Conservation (phyloP, 768 basidiomycete genomes). For the Sarcomyxa edulis region DNA sequence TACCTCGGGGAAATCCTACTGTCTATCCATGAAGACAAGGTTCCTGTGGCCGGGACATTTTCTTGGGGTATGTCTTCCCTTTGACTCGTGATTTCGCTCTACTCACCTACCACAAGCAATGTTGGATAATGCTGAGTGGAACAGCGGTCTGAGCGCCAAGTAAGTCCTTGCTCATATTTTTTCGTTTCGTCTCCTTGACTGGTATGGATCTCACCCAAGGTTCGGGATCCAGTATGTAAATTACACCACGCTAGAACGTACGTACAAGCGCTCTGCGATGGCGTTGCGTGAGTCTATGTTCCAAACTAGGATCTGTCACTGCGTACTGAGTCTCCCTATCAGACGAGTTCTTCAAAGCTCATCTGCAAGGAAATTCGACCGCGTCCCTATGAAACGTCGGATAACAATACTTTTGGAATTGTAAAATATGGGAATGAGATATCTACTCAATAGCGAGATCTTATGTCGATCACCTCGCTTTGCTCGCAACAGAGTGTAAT, state of each 20-base stretch:
- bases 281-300: slow-evolving; percentile 28
- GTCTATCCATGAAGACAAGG: slow-evolving; percentile 44
- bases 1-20: slow-evolving; percentile 45
- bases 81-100: no score
- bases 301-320: no score
- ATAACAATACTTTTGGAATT: no score
- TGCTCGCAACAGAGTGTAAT: no score
- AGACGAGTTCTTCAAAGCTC: no score
- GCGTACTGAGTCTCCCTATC: no score
- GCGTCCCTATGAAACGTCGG: no score
- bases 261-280: slow-evolving; percentile 42
- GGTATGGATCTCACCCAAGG: slow-evolving; percentile 15
- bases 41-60: slow-evolving; percentile 40
- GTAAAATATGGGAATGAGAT: no score
- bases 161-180: slow-evolving; percentile 12
- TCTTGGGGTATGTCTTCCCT: slow-evolving; percentile 49
- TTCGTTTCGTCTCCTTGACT: background rate
- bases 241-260: slow-evolving; percentile 40
- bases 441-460: no score
- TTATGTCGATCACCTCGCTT: no score
- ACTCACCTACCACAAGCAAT: slow-evolving; percentile 37
- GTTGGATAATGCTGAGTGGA: slow-evolving; percentile 45
- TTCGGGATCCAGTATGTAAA: slow-evolving; percentile 50
- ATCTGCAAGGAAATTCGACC: no score
- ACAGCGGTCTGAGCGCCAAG: slow-evolving; percentile 33